Base-by-base conservation (phyloP, 2,329 filamentous ascomycete genomes). In the Macroventuria anomochaeta region DNA sequence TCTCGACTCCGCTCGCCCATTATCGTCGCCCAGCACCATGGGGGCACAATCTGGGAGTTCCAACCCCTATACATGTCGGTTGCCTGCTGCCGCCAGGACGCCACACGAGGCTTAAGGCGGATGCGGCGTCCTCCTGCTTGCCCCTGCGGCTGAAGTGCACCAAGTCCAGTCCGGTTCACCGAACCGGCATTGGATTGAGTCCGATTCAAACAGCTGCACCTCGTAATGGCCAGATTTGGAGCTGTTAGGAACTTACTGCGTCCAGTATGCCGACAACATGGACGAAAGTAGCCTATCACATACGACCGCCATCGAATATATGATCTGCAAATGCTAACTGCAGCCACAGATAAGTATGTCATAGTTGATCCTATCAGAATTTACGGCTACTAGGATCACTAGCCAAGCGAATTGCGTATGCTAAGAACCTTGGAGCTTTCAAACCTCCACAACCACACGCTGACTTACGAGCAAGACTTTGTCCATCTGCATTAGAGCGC, bases 341-440 rank as follows among this genome's bases (percentile, higher is more conserved):
- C 29, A 31, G 28, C 28, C n/a, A 31, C 23, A 28, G 32, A 25
- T 21, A 3, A 2, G 26, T 15, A 31, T 18, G 28, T n/a, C 34
- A 15, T 26, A 20, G 26, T 23, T 5, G 21, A 23, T 33, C 23
- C 29, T 29, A 49, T 20, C 6, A 28, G 12, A 12, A 6, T n/a
- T n/a, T 18, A 29, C 43, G 50, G 50, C 20, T 53, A 34, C 15
- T 33, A 26, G 25, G 50, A 36, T 33, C 26, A 17, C 12, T 13
- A n/a, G 50, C 50, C 50, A 53, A 53, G 50, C 26, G 10, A 28
- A 48, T 53, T 48, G 44, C 43, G 50, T 48, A 53, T 29, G 50
- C 50, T 53, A 53, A 53, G 50, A 29, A 23, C 8, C 50, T 53
- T 48, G 38, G 50, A 10, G 12, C 12, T 21, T 15, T 18, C 15